Conservation (phyloP, 805 yeast species). For the Ogataea zsoltii region DNA sequence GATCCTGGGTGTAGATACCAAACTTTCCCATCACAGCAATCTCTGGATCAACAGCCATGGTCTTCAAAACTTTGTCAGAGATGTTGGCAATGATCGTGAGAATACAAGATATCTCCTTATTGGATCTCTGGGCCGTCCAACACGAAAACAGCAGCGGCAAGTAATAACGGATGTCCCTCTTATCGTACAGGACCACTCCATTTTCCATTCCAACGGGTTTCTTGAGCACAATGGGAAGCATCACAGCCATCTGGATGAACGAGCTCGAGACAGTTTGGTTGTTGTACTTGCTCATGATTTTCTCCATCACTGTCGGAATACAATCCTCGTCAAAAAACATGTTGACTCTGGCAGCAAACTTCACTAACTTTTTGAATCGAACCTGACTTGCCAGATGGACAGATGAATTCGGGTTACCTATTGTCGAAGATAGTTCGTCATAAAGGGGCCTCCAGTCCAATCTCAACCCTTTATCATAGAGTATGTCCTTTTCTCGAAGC, state of each 20-base stretch:
- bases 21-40: conserved; percentile 43
- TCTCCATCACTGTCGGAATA: conserved; percentile 52
- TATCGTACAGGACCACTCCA: conserved; percentile 22
- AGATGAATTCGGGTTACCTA: conserved; percentile 50
- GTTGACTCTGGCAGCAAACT: conserved; percentile 55
- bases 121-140: conserved; percentile 59
- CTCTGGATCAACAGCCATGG: conserved; percentile 33
- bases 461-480: conserved; percentile 41
- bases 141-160: conserved; percentile 68
- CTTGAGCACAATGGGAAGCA: conserved; percentile 50
- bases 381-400: conserved; percentile 50
- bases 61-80: conserved; percentile 47
- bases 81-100: conserved; percentile 65
- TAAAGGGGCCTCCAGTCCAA: conserved; percentile 55
- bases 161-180: conserved; percentile 43
- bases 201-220: conserved; percentile 18
- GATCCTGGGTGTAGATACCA: conserved; percentile 67
- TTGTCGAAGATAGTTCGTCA: conserved; percentile 36
- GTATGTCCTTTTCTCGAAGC: conserved; percentile 46
- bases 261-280: conserved; percentile 53
- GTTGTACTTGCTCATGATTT: conserved; percentile 52
- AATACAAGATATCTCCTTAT: conserved; percentile 59
- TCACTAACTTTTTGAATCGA: conserved; percentile 48
- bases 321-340: conserved; percentile 51
- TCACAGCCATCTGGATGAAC: conserved; percentile 51